Evolutionary conservation across 2,329 filamentous ascomycete genomes (phyloP).

Genomic region (Cyclaneusma minus): DNA sequence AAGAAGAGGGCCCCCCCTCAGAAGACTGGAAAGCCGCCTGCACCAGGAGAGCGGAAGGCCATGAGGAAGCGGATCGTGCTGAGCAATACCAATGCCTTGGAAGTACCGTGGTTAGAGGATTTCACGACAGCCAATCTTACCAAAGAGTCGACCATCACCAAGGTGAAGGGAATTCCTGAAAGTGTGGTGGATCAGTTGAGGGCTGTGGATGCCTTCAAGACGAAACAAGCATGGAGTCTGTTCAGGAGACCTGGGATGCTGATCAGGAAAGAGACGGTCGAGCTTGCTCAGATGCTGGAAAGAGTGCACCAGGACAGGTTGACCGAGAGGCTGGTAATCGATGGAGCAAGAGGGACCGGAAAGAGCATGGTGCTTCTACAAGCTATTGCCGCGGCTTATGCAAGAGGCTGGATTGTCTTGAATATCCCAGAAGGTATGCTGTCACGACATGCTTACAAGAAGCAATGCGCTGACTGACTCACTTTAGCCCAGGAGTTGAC

Average conservation of each 20-base stretch:
- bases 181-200: conserved; percentile 64
- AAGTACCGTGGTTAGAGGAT: conserved; percentile 51
- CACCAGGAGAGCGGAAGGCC: conserved; percentile 70
- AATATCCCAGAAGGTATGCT: conserved; percentile 72
- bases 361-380: conserved; percentile 83
- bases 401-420: conserved; percentile 80
- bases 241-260: conserved; percentile 72
- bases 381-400: conserved; percentile 63
- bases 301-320: conserved; percentile 35
- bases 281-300: conserved; percentile 50
- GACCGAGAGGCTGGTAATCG: conserved; percentile 49
- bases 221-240: conserved; percentile 72
- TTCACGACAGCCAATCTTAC: conserved; percentile 39
- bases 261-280: conserved; percentile 62
- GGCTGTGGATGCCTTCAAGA: conserved; percentile 80
- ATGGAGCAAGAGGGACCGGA: conserved; percentile 59
- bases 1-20: conserved; percentile 31
- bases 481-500: conserved; percentile 61
- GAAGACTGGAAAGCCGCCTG: conserved; percentile 34
- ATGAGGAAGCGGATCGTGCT: conserved; percentile 79
- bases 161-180: conserved; percentile 54
- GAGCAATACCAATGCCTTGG: conserved; percentile 84
- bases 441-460: neutral
- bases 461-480: conserved; percentile 2
- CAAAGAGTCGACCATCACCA: conserved; percentile 39